Base-by-base conservation (phyloP, 148 eudicot genomes). In the Rhododendron kiyosumense region DNA sequence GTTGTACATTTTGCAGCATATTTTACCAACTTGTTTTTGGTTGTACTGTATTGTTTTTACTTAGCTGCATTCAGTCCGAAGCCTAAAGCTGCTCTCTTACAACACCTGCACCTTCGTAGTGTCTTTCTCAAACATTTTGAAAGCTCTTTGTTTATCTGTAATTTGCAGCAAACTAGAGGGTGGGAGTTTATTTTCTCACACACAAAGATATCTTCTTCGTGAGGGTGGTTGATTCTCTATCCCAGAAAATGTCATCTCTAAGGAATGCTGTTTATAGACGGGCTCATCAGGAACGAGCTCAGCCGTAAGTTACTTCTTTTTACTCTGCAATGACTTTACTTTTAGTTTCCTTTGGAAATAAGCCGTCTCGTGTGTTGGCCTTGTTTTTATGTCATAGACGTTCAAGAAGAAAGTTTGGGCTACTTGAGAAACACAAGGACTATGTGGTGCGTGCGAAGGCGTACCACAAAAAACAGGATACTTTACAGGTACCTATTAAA, bases 391-490 rank as follows among this genome's bases (percentile, higher is more conserved):
- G 20, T 3, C 61, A 17, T 82, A 96, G 99, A 78, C 81, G 86
- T 28, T 73, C 92, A 11, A 92, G 97, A 85, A 92, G 67, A 80
- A 93, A 89, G 76, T 96, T 90, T 79, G 98, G 99, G 88, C 81
- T 92, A 26, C 97, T 96, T 74, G 99, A 96, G 88, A 95, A 96
- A 88, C 95, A 95, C 75, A 91, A 93, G 90, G 99, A 96, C 85
- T 94, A 96, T 94, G 93, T 92, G 36, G 82, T 86, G 18, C 98
- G 97, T 86, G 99, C 99, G 0, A 59, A 87, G 84, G 93, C 90
- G 32, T 95, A 28, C 88, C 99, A 96, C 90, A 89, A 92, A 86
- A 96, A 95, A 88, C 94, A 95, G 93, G 95, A 93, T 38, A 59
- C 93, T 67, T 80, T 96, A 48, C 93, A 81, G 90, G 97, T 95